Base-by-base conservation (phyloP, 768 basidiomycete genomes). In the Collybia sp. region DNA sequence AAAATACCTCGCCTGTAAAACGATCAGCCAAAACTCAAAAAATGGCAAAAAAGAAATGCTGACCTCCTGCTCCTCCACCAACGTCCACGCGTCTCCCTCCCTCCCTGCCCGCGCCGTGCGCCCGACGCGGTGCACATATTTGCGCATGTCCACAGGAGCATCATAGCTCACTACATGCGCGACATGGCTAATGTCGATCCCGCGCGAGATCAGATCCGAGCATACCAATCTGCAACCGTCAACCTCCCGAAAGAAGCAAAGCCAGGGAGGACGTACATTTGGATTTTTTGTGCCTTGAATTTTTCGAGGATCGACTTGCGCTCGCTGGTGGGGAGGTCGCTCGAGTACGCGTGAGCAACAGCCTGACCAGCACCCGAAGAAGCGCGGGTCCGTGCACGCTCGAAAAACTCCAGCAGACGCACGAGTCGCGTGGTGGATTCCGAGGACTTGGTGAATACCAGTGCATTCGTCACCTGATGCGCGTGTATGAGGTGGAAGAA, bases 101-200 rank as follows among this genome's bases (percentile, higher is more conserved):
- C 88, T 74, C 6, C 96, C 96, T 2, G 96, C 96, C 42, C 96
- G 79, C 2, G 96, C 96, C 5, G 96, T 98, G 37, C 96, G 77
- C 16, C 96, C 96, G 8, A 94, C 95, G 44, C 96, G 85, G 64
- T 99, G 96, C 10, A 99, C 90, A 58, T 99, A 99, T 63, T 98
- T 98, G 42, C 92, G 79, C 80, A 97, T 93, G 62, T 98, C 96
- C n/a, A 96, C 77, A 8, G 96, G 94, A 2, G 82, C 84, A 60
- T 99, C 96, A 62, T 99, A 98, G 58, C 86, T 93, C 40, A 99
- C 80, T 25, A 99, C 95, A 63, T 96, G 89, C 2, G 84, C 80
- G 30, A 98, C 91, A 52, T 91, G 82, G 47, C 83, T 88, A 47
- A 99, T 88, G 58, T 98, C 95, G 49, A 97, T 93, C 10, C 96